phyloP scores from a whole-genome alignment of 73 alveolate genomes.

The Stentor coeruleus region DNA sequence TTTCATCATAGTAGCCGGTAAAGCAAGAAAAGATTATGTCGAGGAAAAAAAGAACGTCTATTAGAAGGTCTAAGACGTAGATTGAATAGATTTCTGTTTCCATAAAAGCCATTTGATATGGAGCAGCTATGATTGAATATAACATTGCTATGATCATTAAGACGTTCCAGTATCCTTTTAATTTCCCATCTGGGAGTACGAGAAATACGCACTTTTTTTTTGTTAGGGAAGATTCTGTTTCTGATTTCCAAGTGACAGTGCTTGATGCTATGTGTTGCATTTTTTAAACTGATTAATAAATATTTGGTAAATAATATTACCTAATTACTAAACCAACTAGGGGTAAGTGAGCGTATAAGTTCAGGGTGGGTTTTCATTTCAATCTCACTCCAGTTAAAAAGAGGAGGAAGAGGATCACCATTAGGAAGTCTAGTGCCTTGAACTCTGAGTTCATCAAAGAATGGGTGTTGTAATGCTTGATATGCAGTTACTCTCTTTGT shows the following conservation, averaged over 20 bases:
- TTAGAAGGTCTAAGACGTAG: background rate
- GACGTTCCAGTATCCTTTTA: background rate
- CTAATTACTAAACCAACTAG: too few species aligned
- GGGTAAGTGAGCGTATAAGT: too few species aligned
- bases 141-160: background rate
- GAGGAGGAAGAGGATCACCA: too few species aligned
- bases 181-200: background rate
- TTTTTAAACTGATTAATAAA: too few species aligned
- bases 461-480: too few species aligned
- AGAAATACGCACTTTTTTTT: background rate
- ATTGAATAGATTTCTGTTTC: background rate
- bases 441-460: too few species aligned
- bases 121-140: background rate
- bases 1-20: constrained; percentile 57
- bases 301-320: too few species aligned
- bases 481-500: too few species aligned
- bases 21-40: constrained; percentile 54
- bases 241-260: background rate
- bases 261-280: background rate
- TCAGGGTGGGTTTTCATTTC: too few species aligned
- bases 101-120: background rate
- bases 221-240: background rate
- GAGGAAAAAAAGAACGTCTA: constrained; percentile 34
- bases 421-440: too few species aligned
- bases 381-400: background rate